Percentiles rank a stretch among this genome's conserved stretches.
phyloP scores from a whole-genome alignment of 1,284 basidiomycete genomes.

The Ceratobasidium papillatum region DNA sequence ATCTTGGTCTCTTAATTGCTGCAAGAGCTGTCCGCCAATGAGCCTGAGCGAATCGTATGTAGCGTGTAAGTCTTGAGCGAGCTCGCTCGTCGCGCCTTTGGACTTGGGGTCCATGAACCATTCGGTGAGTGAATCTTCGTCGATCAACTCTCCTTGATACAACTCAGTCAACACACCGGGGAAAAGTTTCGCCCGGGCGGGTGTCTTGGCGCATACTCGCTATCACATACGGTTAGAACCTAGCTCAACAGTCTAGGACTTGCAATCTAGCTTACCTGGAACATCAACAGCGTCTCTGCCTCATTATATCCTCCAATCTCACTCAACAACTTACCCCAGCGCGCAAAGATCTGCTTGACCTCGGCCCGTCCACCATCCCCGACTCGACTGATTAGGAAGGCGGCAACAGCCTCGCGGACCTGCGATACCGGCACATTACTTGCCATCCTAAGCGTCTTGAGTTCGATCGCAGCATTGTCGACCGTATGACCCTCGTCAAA shows the following conservation, averaged over 20 bases:
- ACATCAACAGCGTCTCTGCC: slow-evolving; percentile 72
- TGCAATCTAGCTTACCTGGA: slow-evolving; percentile 64
- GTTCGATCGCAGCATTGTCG: slow-evolving; percentile 90
- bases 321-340: slow-evolving; percentile 78
- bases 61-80: slow-evolving; percentile 7
- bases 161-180: slow-evolving; percentile 52
- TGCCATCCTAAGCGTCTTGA: slow-evolving; percentile 94
- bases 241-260: slow-evolving; percentile 22
- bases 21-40: slow-evolving; percentile 40
- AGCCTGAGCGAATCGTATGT: slow-evolving; percentile 35
- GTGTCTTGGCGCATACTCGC: slow-evolving; percentile 49
- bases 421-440: slow-evolving; percentile 83
- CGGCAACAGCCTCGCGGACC: slow-evolving; percentile 82
- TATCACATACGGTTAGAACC: not conserved
- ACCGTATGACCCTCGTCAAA: slow-evolving; percentile 90
- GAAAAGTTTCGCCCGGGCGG: not conserved
- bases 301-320: slow-evolving; percentile 78
- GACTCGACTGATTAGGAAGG: slow-evolving; percentile 69
- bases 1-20: slow-evolving; percentile 41
- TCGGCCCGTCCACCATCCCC: slow-evolving; percentile 55
- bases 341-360: slow-evolving; percentile 64
- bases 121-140: slow-evolving; percentile 52
- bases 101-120: slow-evolving; percentile 52
- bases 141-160: slow-evolving; percentile 54
- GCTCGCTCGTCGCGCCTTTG: slow-evolving; percentile 46